Conservation (phyloP, 331 rosid species). For the Ulmus americana region DNA sequence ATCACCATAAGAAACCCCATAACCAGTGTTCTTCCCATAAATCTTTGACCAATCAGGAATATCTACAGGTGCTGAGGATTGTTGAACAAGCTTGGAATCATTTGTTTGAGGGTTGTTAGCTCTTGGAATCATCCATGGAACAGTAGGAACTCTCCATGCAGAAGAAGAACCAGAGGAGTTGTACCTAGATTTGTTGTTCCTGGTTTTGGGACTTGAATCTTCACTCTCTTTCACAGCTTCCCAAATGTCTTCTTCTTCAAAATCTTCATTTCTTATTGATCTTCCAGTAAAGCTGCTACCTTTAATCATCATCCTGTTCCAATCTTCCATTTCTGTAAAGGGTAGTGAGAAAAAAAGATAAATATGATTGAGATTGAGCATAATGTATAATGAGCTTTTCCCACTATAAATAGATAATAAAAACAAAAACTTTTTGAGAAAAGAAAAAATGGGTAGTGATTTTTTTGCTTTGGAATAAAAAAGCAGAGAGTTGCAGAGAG, state of each 20-base stretch:
- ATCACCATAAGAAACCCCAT: conserved; percentile 8
- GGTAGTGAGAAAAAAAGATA: no score
- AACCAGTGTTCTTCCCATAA: conserved; percentile 42
- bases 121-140: conserved; percentile 52
- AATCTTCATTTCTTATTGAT: conserved; percentile 37
- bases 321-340: conserved; percentile 43
- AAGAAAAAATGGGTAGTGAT: conserved; percentile 7
- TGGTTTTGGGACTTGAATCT: conserved; percentile 28
- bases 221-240: conserved; percentile 26
- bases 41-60: conserved; percentile 91
- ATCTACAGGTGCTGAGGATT: conserved; percentile 57
- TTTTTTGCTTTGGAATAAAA: conserved; percentile 50
- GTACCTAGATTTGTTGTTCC: background rate
- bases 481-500: conserved; percentile 51
- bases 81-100: conserved; percentile 28
- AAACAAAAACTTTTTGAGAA: background rate
- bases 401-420: conserved; percentile 30
- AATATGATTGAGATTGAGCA: no score
- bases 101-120: conserved; percentile 17
- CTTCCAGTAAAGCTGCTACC: conserved; percentile 32
- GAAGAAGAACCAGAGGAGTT: conserved; percentile 20
- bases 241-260: conserved; percentile 72
- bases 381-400: background rate
- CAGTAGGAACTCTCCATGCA: conserved; percentile 36
- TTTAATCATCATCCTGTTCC: conserved; percentile 32